Evolutionary conservation across 208 protist genomes (phyloP).

Genomic region (Crithidia brevicula): DNA sequence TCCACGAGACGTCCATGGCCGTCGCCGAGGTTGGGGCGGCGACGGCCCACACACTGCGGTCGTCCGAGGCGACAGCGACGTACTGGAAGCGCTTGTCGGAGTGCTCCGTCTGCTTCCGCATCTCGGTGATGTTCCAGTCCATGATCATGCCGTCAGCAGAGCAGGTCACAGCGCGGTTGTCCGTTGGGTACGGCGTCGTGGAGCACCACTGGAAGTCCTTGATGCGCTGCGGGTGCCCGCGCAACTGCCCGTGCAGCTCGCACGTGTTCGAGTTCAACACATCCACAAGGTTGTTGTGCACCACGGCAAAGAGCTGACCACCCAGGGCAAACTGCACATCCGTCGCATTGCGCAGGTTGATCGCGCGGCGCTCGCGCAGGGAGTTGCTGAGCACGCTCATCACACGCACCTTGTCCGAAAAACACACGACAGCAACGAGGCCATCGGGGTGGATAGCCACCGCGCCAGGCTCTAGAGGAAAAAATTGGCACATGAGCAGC

Average conservation of each 20-base stretch:
- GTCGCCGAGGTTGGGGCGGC: conserved; percentile 77
- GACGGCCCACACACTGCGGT: conserved; percentile 88
- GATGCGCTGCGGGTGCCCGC: conserved; percentile 93
- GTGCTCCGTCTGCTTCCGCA: conserved; percentile 90
- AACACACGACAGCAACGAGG: conserved; percentile 94
- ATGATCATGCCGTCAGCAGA: conserved; percentile 95
- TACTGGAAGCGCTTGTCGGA: conserved; percentile 93
- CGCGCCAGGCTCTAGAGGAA: conserved; percentile 83
- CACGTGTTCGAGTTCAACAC: conserved; percentile 94
- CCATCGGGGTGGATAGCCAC: conserved; percentile 95
- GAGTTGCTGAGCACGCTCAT: conserved; percentile 95
- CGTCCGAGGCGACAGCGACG: conserved; percentile 82
- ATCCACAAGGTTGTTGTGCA: conserved; percentile 94
- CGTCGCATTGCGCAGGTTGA: conserved; percentile 89
- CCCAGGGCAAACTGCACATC: conserved; percentile 93
- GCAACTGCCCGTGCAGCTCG: conserved; percentile 91
- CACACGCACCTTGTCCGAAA: conserved; percentile 94
- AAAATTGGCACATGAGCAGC: conserved; percentile 90
- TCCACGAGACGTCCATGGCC: conserved; percentile 72
- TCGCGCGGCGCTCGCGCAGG: conserved; percentile 82
- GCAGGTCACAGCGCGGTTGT: conserved; percentile 90
- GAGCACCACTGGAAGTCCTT: conserved; percentile 84
- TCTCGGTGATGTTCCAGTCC: conserved; percentile 90
- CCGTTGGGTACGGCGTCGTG: conserved; percentile 88
- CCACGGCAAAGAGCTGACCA: conserved; percentile 94